Percentiles rank a stretch among this genome's conserved stretches.
Evolutionary conservation across 257 asterid species (phyloP).

Genomic region (Plantago elongata): DNA sequence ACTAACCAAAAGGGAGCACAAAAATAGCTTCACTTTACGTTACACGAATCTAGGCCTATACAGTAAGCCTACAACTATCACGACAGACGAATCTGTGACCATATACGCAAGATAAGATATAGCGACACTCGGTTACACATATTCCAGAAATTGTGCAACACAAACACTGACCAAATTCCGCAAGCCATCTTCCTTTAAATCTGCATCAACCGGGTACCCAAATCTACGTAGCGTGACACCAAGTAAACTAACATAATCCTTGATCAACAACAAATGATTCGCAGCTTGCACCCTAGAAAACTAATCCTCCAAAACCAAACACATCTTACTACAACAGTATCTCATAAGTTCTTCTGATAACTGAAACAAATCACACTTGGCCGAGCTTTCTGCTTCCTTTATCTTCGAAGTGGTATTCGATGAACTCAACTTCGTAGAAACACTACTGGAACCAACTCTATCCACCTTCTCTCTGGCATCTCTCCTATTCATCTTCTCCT

Average conservation of each 20-base stretch:
- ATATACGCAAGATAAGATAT: too few relatives aligned
- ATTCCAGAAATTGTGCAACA: too few relatives aligned
- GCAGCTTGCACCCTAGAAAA: slow-evolving; percentile 98
- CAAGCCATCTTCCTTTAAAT: too few relatives aligned
- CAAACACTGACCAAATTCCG: too few relatives aligned
- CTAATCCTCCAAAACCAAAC: slow-evolving; percentile 93
- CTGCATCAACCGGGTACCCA: slow-evolving; percentile 90
- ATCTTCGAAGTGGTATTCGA: slow-evolving; percentile 25
- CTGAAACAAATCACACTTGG: slow-evolving; percentile 40
- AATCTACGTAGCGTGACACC: slow-evolving; percentile 87
- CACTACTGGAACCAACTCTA: slow-evolving; percentile 12
- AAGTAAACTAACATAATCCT: slow-evolving; percentile 93
- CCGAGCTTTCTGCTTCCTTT: slow-evolving; percentile 37
- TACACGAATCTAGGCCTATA: too few relatives aligned
- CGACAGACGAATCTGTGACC: too few relatives aligned
- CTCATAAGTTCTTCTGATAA: slow-evolving; percentile 85
- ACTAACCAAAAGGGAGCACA: too few relatives aligned
- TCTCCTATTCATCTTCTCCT: slow-evolving; percentile 31
- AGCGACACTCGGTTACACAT: too few relatives aligned
- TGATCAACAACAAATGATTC: slow-evolving; percentile 86
- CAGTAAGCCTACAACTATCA: too few relatives aligned
- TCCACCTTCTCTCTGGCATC: too few relatives aligned
- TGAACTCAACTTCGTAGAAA: slow-evolving; percentile 24
- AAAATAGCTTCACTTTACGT: too few relatives aligned
- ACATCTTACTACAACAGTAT: slow-evolving; percentile 93